Evolutionary conservation across 345 rosid genomes (phyloP), one percentile per base, ranked within the genome.

Genomic region (Eucalyptus microcorys): DNA sequence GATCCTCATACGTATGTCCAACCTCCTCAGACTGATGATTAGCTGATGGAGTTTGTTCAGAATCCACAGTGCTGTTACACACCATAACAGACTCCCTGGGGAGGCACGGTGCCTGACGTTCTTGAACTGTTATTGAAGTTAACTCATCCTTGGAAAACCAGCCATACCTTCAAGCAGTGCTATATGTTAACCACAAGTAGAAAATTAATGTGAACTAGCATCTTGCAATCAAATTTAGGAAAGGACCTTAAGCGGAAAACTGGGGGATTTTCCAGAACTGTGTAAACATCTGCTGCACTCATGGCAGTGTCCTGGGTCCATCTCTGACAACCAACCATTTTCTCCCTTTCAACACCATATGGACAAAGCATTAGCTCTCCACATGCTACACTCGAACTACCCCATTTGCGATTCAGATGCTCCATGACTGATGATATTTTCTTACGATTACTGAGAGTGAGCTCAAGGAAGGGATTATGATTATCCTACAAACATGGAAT

Each of bases 331-430:
- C 91, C 92, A 59, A 88, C 81, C 84, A 95, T 64, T 89, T 95
- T 96, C 90, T 96, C 99, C 92, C 93, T 95, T 27, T 92, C 94
- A 89, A 91, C 94, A 90, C 88, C 49, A 89, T 96, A 96, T 86
- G 99, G 99, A 89, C 96, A 96, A 87, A 98, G 95, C 94, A 95
- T 91, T 48, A 97, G 92, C 92, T 95, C 96, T 92, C 99, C 99
- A 48, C 94, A 91, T 52, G 97, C 99, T 87, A 93, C 92, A 92
- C 94, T 95, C 86, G 99, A 96, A 92, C 92, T 90, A 49, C 99
- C 99, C 99, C 99, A 98, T 92, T 98, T 98, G 88, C 98, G 95
- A 89, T 91, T 95, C 88, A 98, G 93, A 95, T 98, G 99, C 92
- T 98, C 99, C 90, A 97, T 87, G 59, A 98, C 94, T 32, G 99